Percentiles rank a stretch among this genome's conserved stretches.
These are phyloP conservation scores for Penicillium decumbens DNA, from an alignment of 2,329 filamentous ascomycete species.

Conservation along the genomic window DNA sequence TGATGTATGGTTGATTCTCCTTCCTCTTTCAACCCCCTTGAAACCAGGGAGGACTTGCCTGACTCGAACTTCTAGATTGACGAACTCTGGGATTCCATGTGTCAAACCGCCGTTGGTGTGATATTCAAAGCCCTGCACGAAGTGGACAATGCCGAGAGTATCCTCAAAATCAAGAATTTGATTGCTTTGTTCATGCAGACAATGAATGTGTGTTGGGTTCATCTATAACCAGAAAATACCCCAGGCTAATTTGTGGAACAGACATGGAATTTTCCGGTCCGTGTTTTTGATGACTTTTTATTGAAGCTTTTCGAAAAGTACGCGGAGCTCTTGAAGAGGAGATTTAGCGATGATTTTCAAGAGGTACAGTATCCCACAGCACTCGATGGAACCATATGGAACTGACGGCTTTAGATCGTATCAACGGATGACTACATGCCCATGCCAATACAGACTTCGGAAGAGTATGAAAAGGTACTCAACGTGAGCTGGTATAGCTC, in stretches of 20 bases:
- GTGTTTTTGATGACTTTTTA: slow-evolving; percentile 74
- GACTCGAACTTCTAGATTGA: slow-evolving; percentile 60
- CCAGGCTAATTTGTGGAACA: slow-evolving; percentile 33
- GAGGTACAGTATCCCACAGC: slow-evolving; percentile 54
- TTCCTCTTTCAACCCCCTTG: background rate
- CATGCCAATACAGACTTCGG: slow-evolving; percentile 85
- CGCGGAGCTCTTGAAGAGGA: slow-evolving; percentile 78
- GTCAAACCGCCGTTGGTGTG: slow-evolving; percentile 74
- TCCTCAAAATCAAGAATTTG: slow-evolving; percentile 92
- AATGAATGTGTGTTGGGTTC: slow-evolving; percentile 67
- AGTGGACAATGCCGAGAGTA: slow-evolving; percentile 79
- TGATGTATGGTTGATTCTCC: slow-evolving; percentile 57
- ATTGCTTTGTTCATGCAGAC: slow-evolving; percentile 95
- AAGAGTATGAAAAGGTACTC: slow-evolving; percentile 93
- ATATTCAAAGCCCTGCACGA: slow-evolving; percentile 73
- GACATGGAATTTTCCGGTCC: slow-evolving; percentile 86
- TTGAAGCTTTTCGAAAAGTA: slow-evolving; percentile 92
- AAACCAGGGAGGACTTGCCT: background rate
- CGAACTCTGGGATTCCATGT: slow-evolving; percentile 98
- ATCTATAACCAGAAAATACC: background rate
- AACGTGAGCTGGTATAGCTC: slow-evolving; percentile 95
- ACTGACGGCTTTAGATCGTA: slow-evolving; percentile 49
- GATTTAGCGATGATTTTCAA: slow-evolving; percentile 93
- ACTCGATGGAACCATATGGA: background rate
- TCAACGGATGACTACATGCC: slow-evolving; percentile 99